Conservation (phyloP, 768 basidiomycete genomes). For the Trametes sanguinea region DNA sequence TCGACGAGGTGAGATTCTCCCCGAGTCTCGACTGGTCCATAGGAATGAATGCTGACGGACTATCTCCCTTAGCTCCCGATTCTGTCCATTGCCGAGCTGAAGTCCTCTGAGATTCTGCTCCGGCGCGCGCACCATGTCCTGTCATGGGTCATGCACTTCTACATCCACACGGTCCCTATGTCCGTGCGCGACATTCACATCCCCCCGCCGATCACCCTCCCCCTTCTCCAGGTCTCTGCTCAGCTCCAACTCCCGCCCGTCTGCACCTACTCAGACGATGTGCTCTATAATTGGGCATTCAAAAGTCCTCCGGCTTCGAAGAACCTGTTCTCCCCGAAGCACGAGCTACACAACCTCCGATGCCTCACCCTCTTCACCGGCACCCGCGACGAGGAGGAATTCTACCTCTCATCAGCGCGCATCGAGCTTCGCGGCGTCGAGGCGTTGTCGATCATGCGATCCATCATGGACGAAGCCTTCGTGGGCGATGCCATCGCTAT, state of each 20-base stretch:
- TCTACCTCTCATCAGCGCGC: slow-evolving; percentile 83
- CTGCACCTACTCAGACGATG: slow-evolving; percentile 88
- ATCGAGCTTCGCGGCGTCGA: slow-evolving; percentile 86
- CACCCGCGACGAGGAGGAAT: slow-evolving; percentile 79
- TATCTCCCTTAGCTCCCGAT: slow-evolving; percentile 40
- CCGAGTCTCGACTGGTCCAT: no score
- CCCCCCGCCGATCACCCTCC: slow-evolving; percentile 70
- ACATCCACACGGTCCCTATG: slow-evolving; percentile 46
- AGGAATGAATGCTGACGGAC: no score
- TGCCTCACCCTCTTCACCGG: slow-evolving; percentile 74
- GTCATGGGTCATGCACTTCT: slow-evolving; percentile 57
- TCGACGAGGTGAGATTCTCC: slow-evolving; percentile 39
- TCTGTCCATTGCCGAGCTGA: slow-evolving; percentile 38
- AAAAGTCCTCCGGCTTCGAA: slow-evolving; percentile 24
- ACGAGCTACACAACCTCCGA: slow-evolving; percentile 59
- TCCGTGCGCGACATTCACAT: slow-evolving; percentile 49
- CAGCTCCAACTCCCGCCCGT: slow-evolving; percentile 83
- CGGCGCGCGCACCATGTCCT: slow-evolving; percentile 59
- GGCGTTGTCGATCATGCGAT: slow-evolving; percentile 83
- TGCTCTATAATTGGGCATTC: slow-evolving; percentile 81
- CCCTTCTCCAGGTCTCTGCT: slow-evolving; percentile 68
- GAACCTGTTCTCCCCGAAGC: slow-evolving; percentile 33
- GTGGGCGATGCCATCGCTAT: slow-evolving; percentile 56
- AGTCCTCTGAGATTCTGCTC: slow-evolving; percentile 46
- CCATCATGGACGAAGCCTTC: slow-evolving; percentile 87